These are phyloP conservation scores for Carex arenaria DNA, from an alignment of 202 grass and related monocot species.

Conservation along the genomic window DNA sequence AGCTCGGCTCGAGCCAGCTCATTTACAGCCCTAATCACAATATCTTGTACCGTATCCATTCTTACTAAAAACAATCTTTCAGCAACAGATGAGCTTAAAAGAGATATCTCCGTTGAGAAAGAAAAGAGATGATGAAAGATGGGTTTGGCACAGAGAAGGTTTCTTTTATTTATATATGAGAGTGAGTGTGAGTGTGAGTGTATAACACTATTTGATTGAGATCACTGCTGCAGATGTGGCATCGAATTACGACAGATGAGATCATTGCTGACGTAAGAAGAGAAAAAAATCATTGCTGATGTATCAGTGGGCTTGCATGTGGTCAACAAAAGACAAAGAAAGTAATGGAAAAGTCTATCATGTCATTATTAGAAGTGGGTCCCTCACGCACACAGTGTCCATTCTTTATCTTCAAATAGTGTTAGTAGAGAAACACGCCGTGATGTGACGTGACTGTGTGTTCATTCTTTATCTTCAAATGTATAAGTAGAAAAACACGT, in stretches of 20 bases:
- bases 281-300: neutral
- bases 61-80: neutral
- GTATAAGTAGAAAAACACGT: too few species aligned
- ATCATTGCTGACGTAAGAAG: neutral
- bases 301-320: neutral
- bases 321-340: neutral
- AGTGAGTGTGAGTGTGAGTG: too few species aligned
- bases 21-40: too few species aligned
- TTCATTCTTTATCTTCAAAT: too few species aligned
- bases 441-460: too few species aligned
- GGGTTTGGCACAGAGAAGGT: neutral
- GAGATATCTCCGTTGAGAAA: neutral
- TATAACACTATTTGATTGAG: neutral
- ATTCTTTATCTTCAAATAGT: too few species aligned
- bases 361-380: neutral
- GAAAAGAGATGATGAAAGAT: neutral
- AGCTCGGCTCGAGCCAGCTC: too few species aligned
- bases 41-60: constrained; percentile 16
- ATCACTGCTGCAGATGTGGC: too few species aligned
- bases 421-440: too few species aligned
- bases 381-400: too few species aligned
- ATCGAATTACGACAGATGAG: neutral
- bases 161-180: neutral
- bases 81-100: neutral
- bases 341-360: neutral